Conservation (phyloP, 305 asterid species). For the Solanum hybrid region DNA sequence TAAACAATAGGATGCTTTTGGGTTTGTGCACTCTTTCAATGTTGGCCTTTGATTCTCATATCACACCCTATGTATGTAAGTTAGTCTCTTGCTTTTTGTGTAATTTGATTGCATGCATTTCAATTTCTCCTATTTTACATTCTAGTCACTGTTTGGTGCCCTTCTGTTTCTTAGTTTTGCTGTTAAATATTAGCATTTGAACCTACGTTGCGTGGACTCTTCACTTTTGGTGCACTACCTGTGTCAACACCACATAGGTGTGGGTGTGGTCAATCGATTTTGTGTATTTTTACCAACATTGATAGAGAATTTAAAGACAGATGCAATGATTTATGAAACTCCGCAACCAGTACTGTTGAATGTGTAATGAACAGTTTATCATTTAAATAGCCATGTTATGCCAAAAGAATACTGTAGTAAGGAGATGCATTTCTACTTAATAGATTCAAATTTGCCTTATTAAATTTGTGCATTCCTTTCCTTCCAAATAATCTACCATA, state of each 20-base stretch:
- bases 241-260: neutral
- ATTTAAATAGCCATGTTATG: neutral
- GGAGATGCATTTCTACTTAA: neutral
- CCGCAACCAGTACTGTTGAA: neutral
- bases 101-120: neutral
- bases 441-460: neutral
- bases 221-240: neutral
- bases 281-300: neutral
- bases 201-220: neutral
- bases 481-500: neutral
- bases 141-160: neutral
- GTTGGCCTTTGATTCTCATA: slow-evolving; percentile 9
- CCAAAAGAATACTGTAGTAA: neutral
- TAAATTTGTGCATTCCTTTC: neutral
- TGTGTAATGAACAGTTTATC: neutral
- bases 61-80: slow-evolving; percentile 18
- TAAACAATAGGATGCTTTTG: slow-evolving; percentile 1
- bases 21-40: slow-evolving; percentile 14
- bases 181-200: neutral
- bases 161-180: neutral
- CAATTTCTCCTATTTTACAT: neutral
- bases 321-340: neutral
- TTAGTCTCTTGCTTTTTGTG: neutral
- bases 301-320: neutral
- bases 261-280: neutral